These are phyloP conservation scores for Plasmodium yoelii DNA, from an alignment of 169 alveolate genomes.

Conservation along the genomic window DNA sequence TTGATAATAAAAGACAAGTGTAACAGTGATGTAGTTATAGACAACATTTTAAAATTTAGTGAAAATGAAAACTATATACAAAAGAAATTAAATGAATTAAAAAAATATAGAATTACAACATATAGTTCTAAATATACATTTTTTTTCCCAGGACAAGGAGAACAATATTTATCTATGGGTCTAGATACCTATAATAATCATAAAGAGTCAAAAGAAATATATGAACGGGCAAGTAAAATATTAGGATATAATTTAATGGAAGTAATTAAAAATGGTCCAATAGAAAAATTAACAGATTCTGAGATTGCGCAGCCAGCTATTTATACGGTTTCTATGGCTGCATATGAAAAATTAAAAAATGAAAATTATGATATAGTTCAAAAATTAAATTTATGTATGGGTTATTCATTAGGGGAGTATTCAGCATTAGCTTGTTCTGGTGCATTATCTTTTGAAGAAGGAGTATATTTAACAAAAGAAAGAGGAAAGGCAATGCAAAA, in stretches of 20 bases:
- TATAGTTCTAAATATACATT: conserved; percentile 73
- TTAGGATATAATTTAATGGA: conserved; percentile 79
- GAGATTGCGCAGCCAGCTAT: conserved; percentile 81
- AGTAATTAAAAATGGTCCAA: conserved; percentile 79
- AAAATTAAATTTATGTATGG: conserved; percentile 75
- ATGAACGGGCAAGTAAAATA: conserved; percentile 76
- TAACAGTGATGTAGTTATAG: not conserved
- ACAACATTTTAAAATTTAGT: conserved; percentile 31
- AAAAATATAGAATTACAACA: conserved; percentile 52
- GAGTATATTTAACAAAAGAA: conserved; percentile 77
- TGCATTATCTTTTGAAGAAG: conserved; percentile 80
- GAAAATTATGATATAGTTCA: conserved; percentile 48
- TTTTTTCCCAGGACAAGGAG: conserved; percentile 86
- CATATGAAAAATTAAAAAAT: conserved; percentile 67
- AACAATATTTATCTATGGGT: conserved; percentile 80
- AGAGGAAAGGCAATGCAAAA: conserved; percentile 81
- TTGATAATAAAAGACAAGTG: not conserved
- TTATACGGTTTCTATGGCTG: conserved; percentile 81
- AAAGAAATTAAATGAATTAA: conserved; percentile 54
- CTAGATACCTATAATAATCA: conserved; percentile 49
- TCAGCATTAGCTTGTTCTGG: conserved; percentile 79
- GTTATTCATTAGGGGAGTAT: conserved; percentile 83
- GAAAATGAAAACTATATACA: conserved; percentile 66
- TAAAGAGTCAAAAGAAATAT: conserved; percentile 74
- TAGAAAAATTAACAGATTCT: conserved; percentile 76